A percentile compares a stretch with the other conserved stretches of the same genome.
phyloP scores from a whole-genome alignment of 1,139 yeast species.

The Candida sanyaensis region DNA sequence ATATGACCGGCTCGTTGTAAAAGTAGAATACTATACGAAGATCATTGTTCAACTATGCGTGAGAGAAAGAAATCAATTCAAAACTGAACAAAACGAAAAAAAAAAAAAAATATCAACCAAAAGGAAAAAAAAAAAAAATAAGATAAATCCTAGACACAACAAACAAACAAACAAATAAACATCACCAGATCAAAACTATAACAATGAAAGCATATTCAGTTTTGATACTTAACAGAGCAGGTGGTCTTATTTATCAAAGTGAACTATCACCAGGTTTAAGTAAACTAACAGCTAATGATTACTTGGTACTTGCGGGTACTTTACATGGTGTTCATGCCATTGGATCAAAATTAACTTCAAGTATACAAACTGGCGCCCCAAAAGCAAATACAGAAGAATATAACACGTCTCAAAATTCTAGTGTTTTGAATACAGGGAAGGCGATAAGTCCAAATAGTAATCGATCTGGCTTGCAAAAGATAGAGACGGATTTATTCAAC shows the following conservation, averaged over 20 bases:
- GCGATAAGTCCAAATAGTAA: constrained; percentile 46
- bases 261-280: constrained; percentile 63
- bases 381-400: constrained; percentile 14
- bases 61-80: constrained; percentile 1
- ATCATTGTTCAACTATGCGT: not conserved
- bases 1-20: too few species aligned
- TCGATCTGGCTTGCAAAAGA: constrained; percentile 53
- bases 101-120: not conserved
- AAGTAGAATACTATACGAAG: too few species aligned
- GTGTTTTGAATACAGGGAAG: constrained; percentile 33
- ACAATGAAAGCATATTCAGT: constrained; percentile 61
- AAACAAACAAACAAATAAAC: not conserved
- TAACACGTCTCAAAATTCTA: constrained; percentile 21
- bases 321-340: constrained; percentile 97
- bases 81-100: not conserved
- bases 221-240: constrained; percentile 76
- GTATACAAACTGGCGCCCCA: constrained; percentile 18
- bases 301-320: constrained; percentile 90
- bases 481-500: constrained; percentile 64
- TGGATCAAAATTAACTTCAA: constrained; percentile 65
- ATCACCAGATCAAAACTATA: not conserved
- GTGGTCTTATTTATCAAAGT: constrained; percentile 85
- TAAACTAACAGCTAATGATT: constrained; percentile 77
- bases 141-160: not conserved
- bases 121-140: constrained; percentile 2